Percentiles rank a stretch among this genome's conserved stretches.
These are phyloP conservation scores for Alternaria solani DNA, from an alignment of 2,329 filamentous ascomycete species.

Conservation along the genomic window DNA sequence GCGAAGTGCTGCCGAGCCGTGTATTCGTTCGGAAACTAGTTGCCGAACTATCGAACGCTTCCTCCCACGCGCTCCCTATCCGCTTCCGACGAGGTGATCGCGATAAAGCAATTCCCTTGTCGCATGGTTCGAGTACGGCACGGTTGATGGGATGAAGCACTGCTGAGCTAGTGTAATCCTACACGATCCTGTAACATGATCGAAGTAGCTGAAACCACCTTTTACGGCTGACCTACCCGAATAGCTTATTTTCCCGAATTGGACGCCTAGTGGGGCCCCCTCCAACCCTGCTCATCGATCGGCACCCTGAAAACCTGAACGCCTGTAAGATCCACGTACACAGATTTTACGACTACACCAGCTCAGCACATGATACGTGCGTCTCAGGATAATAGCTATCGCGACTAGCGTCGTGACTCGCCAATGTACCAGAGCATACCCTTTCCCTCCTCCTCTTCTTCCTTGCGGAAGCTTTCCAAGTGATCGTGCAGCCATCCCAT, in stretches of 20 bases:
- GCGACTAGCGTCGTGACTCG: constrained; percentile 17
- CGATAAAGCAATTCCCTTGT: constrained; percentile 4
- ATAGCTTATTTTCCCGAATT: constrained; percentile 15
- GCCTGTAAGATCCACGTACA: constrained; percentile 21
- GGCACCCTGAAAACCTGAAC: constrained; percentile 6
- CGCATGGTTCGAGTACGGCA: neutral
- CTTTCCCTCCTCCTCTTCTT: constrained; percentile 40
- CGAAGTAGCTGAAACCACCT: constrained; percentile 24
- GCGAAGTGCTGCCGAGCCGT: constrained; percentile 20
- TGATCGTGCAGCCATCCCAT: constrained; percentile 42
- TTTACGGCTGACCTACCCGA: constrained; percentile 24
- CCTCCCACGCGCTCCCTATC: constrained; percentile 5
- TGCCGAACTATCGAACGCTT: constrained; percentile 18
- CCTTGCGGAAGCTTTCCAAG: constrained; percentile 36
- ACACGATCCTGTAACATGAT: constrained; percentile 24
- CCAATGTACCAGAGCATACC: constrained; percentile 38
- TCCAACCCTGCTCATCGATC: constrained; percentile 14
- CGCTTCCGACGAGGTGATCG: constrained; percentile 8
- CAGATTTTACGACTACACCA: constrained; percentile 16
- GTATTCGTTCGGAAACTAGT: constrained; percentile 15
- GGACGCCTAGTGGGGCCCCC: constrained; percentile 9
- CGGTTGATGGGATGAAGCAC: constrained; percentile 10
- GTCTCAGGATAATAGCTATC: neutral
- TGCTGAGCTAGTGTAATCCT: constrained; percentile 23
- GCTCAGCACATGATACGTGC: constrained; percentile 4